Percentiles rank a stretch among this genome's conserved stretches.
These are phyloP conservation scores for Rusavskia elegans DNA, from an alignment of 495 filamentous ascomycete genomes.

Conservation along the genomic window DNA sequence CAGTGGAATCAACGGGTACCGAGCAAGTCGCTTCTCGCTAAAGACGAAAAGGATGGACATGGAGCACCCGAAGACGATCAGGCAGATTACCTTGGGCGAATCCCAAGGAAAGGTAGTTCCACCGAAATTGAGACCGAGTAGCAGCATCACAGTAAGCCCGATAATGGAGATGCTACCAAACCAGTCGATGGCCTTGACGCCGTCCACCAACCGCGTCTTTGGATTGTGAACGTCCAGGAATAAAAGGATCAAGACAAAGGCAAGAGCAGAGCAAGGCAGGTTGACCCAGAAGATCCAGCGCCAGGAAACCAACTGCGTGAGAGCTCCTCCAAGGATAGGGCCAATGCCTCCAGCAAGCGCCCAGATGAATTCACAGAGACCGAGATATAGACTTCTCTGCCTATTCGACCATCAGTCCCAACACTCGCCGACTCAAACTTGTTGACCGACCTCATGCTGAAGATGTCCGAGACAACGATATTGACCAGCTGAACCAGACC, in stretches of 20 bases:
- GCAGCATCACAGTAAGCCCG: slow-evolving; percentile 65
- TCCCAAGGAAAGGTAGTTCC: slow-evolving; percentile 62
- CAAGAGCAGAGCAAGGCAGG: slow-evolving; percentile 39
- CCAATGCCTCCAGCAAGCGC: slow-evolving; percentile 42
- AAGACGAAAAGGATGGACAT: slow-evolving; percentile 46
- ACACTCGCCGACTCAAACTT: too few relatives aligned
- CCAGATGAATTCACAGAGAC: slow-evolving; percentile 39
- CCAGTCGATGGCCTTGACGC: slow-evolving; percentile 67
- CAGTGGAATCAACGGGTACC: slow-evolving; percentile 63
- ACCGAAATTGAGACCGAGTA: slow-evolving; percentile 66
- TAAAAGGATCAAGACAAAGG: slow-evolving; percentile 40
- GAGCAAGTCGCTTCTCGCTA: slow-evolving; percentile 56
- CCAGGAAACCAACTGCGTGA: slow-evolving; percentile 48
- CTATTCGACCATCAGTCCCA: slow-evolving; percentile 9
- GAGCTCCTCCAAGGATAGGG: slow-evolving; percentile 52
- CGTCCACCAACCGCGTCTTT: slow-evolving; percentile 50
- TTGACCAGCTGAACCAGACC: slow-evolving; percentile 35
- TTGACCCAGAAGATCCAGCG: slow-evolving; percentile 63
- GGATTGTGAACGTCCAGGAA: slow-evolving; percentile 55
- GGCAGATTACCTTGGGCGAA: slow-evolving; percentile 59
- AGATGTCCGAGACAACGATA: slow-evolving; percentile 41
- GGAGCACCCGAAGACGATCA: slow-evolving; percentile 58
- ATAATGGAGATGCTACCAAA: slow-evolving; percentile 51
- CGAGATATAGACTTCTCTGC: slow-evolving; percentile 35
- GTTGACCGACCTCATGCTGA: slow-evolving; percentile 31